Percentiles rank a stretch among this genome's conserved stretches.
These are phyloP conservation scores for Phaeodactylum tricornutum DNA, from an alignment of 108 stramenopile species.

Conservation along the genomic window DNA sequence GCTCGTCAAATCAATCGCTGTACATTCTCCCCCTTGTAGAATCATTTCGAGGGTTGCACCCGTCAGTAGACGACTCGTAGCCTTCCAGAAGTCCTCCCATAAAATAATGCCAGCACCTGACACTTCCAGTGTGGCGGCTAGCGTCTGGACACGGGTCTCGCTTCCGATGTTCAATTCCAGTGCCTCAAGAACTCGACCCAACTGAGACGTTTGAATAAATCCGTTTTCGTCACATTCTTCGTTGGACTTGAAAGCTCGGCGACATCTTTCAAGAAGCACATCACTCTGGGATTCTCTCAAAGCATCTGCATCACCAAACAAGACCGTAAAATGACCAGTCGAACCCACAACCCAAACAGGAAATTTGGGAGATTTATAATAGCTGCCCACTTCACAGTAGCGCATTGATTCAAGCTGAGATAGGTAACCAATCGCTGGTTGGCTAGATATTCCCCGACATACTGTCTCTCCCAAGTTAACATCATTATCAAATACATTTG, in stretches of 20 bases:
- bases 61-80: constrained; percentile 36
- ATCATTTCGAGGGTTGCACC: constrained; percentile 50
- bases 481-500: constrained; percentile 80
- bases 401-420: constrained; percentile 66
- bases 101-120: constrained; percentile 66
- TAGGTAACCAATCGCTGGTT: constrained; percentile 74
- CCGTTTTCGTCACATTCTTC: constrained; percentile 66
- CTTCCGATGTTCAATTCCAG: constrained; percentile 43
- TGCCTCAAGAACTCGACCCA: constrained; percentile 36
- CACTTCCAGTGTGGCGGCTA: constrained; percentile 56
- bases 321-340: constrained; percentile 69
- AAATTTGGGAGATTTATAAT: constrained; percentile 67
- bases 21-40: too few species aligned
- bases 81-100: constrained; percentile 77
- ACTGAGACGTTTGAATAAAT: constrained; percentile 36
- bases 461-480: constrained; percentile 48
- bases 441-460: constrained; percentile 64
- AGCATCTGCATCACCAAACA: constrained; percentile 59
- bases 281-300: constrained; percentile 59
- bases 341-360: constrained; percentile 83
- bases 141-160: constrained; percentile 27
- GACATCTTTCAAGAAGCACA: constrained; percentile 56
- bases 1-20: too few species aligned
- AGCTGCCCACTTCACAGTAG: constrained; percentile 73
- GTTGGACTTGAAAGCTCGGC: constrained; percentile 62